A percentile compares a stretch with the other conserved stretches of the same genome.
Evolutionary conservation across 768 basidiomycete species (phyloP).

Genomic region (Pholiota conissans): DNA sequence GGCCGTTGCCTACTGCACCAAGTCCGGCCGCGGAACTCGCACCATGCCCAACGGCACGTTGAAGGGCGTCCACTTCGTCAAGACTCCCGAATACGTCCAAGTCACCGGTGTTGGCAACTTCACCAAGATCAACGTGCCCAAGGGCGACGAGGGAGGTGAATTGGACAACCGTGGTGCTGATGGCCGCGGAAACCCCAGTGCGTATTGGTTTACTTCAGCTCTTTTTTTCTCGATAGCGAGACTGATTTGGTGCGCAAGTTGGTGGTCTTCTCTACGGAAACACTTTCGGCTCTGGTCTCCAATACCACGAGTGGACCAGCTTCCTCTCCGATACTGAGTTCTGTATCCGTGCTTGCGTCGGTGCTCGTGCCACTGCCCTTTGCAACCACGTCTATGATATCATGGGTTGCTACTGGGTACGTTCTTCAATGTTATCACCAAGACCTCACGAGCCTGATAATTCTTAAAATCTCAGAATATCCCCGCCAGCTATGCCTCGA

Average conservation of each 20-base stretch:
- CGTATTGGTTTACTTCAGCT: constrained; percentile 6
- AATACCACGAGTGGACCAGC: constrained; percentile 84
- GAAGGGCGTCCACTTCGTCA: constrained; percentile 67
- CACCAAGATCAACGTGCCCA: constrained; percentile 60
- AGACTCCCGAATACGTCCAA: constrained; percentile 65
- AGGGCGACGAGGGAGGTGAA: constrained; percentile 65
- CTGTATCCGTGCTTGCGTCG: constrained; percentile 74
- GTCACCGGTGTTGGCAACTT: constrained; percentile 67
- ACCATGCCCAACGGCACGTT: constrained; percentile 69
- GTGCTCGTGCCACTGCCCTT: constrained; percentile 50
- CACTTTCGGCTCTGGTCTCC: constrained; percentile 43
- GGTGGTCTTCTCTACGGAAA: constrained; percentile 74
- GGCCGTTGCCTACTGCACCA: constrained; percentile 77
- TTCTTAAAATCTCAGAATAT: constrained; percentile 60
- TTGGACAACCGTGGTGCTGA: constrained; percentile 75
- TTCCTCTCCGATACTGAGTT: constrained; percentile 71
- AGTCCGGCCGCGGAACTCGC: constrained; percentile 70
- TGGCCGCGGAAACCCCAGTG: constrained; percentile 50
- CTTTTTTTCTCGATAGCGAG: constrained; percentile 20
- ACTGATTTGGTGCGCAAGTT: constrained; percentile 35
- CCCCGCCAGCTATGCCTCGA: constrained; percentile 63
- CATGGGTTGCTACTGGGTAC: constrained; percentile 58
- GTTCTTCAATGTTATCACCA: constrained; percentile 12
- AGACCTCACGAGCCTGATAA: background rate
- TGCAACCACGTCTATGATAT: constrained; percentile 83